Base-by-base conservation (phyloP, 257 asterid genomes). In the Ehretia macrophylla region DNA sequence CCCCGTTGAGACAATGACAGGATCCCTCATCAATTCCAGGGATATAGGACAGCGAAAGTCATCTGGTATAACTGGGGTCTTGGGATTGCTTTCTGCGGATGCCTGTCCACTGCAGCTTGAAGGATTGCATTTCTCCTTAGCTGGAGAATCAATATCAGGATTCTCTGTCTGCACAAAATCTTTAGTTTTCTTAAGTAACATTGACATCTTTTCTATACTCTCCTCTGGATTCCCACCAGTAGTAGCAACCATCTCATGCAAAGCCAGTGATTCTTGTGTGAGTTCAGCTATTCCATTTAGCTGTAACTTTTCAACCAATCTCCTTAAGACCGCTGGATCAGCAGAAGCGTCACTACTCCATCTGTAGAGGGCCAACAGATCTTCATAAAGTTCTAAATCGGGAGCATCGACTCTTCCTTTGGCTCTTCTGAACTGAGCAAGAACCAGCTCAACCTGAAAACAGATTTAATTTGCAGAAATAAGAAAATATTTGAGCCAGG, bases 41-140 rank as follows among this genome's bases (percentile, higher is more conserved):
- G 97, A 93, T 69, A 93, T 85, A 52, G 99, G 97, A 60, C 99
- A 93, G 8, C 99, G 96, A 59, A 93, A 93, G 76, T 93, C 99
- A 62, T 89, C 97, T 4, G 99, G 99, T 69, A 89, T 80, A 68
- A 78, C 79, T 67, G 86, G 85, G 78, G 79, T 64, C 66, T 66
- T 88, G 56, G 60, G 77, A 66, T 63, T 69, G 69, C 69, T 81
- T 49, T 76, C 83, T 3, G 65, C 48, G 59, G 75, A 68, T 50
- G 69, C 40, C 70, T 77, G 85, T 51, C 81, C 87, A 65, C 75
- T 75, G 49, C 84, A 66, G 65, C 81, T 75, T 56, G 80, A 69
- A 63, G 81, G 85, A 60, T 71, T 54, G n/a, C 83, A 69, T 65
- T 79, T 80, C 42, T 75, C 95, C 5, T 70, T 56, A 38, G 71